These are phyloP conservation scores for Leptographium flavum DNA, from an alignment of 2,329 filamentous ascomycete genomes.

Conservation along the genomic window DNA sequence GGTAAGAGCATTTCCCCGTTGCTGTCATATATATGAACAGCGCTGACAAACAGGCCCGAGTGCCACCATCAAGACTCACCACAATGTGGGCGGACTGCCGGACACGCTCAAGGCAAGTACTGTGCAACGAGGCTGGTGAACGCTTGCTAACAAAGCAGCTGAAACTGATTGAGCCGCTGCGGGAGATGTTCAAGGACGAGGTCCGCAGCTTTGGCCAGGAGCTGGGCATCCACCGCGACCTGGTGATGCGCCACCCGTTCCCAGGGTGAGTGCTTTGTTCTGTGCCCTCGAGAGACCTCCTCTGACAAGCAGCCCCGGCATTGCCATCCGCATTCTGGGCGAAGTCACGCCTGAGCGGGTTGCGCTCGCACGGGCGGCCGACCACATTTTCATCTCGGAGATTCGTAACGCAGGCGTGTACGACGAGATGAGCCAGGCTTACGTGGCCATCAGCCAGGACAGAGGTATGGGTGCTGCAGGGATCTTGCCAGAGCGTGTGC, in stretches of 20 bases:
- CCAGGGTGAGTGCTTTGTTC: conserved; percentile 8
- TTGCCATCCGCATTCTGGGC: conserved; percentile 69
- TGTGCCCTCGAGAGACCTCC: too few species aligned
- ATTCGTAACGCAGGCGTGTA: conserved; percentile 62
- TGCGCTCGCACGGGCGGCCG: conserved; percentile 63
- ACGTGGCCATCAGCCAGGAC: background rate
- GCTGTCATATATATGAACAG: too few species aligned
- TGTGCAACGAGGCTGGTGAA: too few species aligned
- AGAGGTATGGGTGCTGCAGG: background rate
- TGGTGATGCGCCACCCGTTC: conserved; percentile 50
- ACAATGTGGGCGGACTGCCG: too few species aligned
- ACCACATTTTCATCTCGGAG: conserved; percentile 64
- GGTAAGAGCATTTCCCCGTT: too few species aligned
- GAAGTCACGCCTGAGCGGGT: conserved; percentile 72
- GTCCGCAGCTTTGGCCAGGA: conserved; percentile 55
- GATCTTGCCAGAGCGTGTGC: background rate
- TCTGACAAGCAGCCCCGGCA: conserved; percentile 22
- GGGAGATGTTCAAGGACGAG: conserved; percentile 66
- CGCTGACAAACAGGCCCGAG: too few species aligned
- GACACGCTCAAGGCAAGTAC: too few species aligned
- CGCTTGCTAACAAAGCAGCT: conserved; percentile 18
- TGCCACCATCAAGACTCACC: too few species aligned
- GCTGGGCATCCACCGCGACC: conserved; percentile 56
- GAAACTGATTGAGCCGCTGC: conserved; percentile 64
- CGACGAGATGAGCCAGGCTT: conserved; percentile 26